These are phyloP conservation scores for Funneliformis geosporum DNA, from an alignment of 192 early-diverging fungal genomes.

Conservation along the genomic window DNA sequence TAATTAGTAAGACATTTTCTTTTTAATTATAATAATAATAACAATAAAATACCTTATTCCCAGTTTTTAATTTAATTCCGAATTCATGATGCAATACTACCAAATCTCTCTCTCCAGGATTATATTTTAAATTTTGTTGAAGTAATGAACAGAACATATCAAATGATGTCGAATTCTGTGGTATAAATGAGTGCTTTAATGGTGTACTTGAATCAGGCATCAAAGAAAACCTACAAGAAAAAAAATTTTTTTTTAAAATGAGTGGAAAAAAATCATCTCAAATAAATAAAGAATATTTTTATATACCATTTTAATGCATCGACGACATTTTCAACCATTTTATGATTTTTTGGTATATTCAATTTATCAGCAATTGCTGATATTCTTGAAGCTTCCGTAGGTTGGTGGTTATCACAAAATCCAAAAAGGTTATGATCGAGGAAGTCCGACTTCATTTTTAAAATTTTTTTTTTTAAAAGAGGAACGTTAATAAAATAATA, in stretches of 20 bases:
- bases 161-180: conserved; percentile 55
- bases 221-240: conserved; percentile 31
- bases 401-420: conserved; percentile 33
- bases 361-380: conserved; percentile 43
- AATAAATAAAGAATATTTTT: not conserved
- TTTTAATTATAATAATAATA: not conserved
- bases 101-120: conserved; percentile 84
- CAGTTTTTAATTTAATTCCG: conserved; percentile 70
- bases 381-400: conserved; percentile 17
- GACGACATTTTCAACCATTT: conserved; percentile 53
- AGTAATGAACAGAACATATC: conserved; percentile 86
- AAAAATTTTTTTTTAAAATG: conserved; percentile 6
- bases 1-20: not conserved
- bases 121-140: conserved; percentile 75
- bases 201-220: conserved; percentile 30
- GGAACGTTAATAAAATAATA: not conserved
- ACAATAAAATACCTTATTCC: conserved; percentile 46
- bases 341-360: conserved; percentile 40
- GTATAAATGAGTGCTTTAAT: not conserved
- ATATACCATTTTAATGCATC: conserved; percentile 59
- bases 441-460: conserved; percentile 39
- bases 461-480: not conserved
- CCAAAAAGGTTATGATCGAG: conserved; percentile 48
- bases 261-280: not conserved
- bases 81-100: conserved; percentile 95